Conservation (phyloP, 2,329 filamentous ascomycete genomes). For the Pezicula rhizophila region DNA sequence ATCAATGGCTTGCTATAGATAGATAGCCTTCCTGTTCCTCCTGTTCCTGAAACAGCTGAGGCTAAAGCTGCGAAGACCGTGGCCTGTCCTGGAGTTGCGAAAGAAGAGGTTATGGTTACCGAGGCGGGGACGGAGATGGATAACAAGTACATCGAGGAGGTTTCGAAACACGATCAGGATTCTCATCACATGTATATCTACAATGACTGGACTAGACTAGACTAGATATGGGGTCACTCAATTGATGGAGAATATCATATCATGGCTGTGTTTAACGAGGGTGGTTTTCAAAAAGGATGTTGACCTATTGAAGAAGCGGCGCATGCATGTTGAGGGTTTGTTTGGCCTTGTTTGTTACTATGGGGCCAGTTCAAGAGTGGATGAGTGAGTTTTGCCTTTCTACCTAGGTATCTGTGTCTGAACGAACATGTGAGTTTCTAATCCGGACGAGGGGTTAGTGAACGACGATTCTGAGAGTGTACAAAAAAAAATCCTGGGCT, state of each 20-base stretch:
- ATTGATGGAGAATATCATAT: conserved; percentile 12
- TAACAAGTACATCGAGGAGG: conserved; percentile 4
- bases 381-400: conserved; percentile 5
- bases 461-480: too few relatives aligned
- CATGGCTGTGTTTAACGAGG: too few relatives aligned
- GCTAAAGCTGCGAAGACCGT: too few relatives aligned
- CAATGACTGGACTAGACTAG: conserved; percentile 19
- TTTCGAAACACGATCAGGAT: conserved; percentile 11
- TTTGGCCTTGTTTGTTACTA: conserved; percentile 8
- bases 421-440: too few relatives aligned
- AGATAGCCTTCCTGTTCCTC: too few relatives aligned
- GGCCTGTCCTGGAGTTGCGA: neutral
- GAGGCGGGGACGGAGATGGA: conserved; percentile 3
- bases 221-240: conserved; percentile 15
- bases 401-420: too few relatives aligned
- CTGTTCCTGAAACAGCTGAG: too few relatives aligned
- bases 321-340: conserved; percentile 13
- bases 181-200: conserved; percentile 12
- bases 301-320: conserved; percentile 15
- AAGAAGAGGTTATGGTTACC: conserved; percentile 1
- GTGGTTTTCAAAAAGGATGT: conserved; percentile 13
- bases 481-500: too few relatives aligned
- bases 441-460: too few relatives aligned
- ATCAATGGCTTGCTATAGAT: too few relatives aligned
- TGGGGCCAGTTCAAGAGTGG: conserved; percentile 4